A percentile compares a stretch with the other conserved stretches of the same genome.
Conservation (phyloP, 208 protist species). For the Acanthamoeba healyi region DNA sequence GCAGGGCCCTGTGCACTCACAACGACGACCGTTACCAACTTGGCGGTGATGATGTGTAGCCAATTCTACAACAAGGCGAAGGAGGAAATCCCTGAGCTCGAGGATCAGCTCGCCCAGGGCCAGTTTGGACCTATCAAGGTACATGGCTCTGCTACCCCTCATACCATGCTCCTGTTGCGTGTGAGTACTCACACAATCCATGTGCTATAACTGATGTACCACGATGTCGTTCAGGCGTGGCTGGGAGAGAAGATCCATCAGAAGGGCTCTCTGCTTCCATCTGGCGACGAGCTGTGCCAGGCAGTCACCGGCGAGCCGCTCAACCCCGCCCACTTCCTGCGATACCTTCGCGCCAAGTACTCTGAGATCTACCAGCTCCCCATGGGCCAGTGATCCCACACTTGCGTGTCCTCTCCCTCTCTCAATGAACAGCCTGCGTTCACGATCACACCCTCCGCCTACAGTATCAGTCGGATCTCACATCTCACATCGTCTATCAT, state of each 20-base stretch:
- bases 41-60: neutral
- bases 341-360: conserved; percentile 39
- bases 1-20: too few relatives aligned
- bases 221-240: neutral
- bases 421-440: too few relatives aligned
- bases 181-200: neutral
- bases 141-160: neutral
- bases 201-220: neutral
- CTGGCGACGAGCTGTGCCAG: conserved; percentile 43
- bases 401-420: too few relatives aligned
- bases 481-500: too few relatives aligned
- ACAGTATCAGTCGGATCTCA: too few relatives aligned
- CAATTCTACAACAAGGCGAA: conserved; percentile 51
- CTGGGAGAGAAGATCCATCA: conserved; percentile 12
- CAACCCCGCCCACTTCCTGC: conserved; percentile 1
- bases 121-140: conserved; percentile 24
- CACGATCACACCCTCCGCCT: too few relatives aligned
- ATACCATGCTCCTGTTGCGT: neutral
- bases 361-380: conserved; percentile 11
- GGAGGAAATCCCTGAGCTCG: conserved; percentile 35
- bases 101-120: conserved; percentile 3
- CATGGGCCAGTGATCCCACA: too few relatives aligned
- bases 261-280: neutral
- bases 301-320: conserved; percentile 51
- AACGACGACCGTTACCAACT: too few relatives aligned